These are phyloP conservation scores for Malus fusca DNA, from an alignment of 306 rosid species.

Conservation along the genomic window DNA sequence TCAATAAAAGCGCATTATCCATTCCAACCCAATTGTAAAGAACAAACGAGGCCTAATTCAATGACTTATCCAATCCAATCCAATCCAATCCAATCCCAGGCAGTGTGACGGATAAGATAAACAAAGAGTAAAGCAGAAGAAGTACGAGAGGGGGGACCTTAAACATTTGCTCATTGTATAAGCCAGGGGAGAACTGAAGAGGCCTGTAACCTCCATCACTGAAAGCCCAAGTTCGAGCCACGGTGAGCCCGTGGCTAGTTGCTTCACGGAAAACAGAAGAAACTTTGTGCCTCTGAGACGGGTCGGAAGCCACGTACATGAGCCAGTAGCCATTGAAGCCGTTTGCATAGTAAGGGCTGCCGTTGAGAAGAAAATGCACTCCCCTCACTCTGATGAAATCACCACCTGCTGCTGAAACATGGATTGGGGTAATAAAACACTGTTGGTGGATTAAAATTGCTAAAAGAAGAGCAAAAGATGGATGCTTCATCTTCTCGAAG, in stretches of 20 bases:
- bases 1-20: no score
- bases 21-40: no score
- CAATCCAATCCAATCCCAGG: no score
- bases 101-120: no score
- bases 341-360: conserved; percentile 72
- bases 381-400: conserved; percentile 70
- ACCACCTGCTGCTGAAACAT: conserved; percentile 57
- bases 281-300: conserved; percentile 71
- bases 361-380: conserved; percentile 57
- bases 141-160: conserved; percentile 32
- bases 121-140: background rate
- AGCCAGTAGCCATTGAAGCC: conserved; percentile 96
- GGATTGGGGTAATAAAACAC: conserved; percentile 10
- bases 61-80: no score
- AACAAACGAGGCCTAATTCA: no score
- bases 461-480: conserved; percentile 32
- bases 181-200: conserved; percentile 80
- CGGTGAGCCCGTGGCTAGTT: conserved; percentile 58
- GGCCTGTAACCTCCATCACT: conserved; percentile 88
- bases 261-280: conserved; percentile 69
- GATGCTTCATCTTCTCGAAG: conserved; percentile 47
- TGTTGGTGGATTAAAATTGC: conserved; percentile 36
- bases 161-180: conserved; percentile 74
- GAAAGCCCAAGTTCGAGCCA: conserved; percentile 97
- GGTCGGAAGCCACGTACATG: conserved; percentile 77